Evolutionary conservation across 108 stramenopile species (phyloP).

Genomic region (Cyclotella sp.): DNA sequence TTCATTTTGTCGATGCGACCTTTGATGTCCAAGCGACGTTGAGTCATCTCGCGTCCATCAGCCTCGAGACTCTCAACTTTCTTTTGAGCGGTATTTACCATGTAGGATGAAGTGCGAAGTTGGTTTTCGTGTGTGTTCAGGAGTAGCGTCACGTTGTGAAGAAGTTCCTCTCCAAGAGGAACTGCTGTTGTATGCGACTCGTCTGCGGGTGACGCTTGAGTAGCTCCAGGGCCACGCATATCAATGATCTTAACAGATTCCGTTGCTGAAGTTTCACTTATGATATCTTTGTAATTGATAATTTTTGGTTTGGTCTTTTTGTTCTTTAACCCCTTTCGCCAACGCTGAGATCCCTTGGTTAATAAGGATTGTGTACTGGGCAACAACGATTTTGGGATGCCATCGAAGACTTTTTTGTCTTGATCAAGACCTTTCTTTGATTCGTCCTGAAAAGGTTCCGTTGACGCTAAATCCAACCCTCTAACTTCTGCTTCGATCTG

Average conservation of each 20-base stretch:
- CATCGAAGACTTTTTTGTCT: slow-evolving; percentile 26
- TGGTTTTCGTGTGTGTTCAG: slow-evolving; percentile 81
- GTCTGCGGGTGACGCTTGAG: neutral
- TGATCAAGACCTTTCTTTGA: slow-evolving; percentile 3
- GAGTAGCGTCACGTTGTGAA: slow-evolving; percentile 84
- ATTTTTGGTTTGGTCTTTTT: slow-evolving; percentile 59
- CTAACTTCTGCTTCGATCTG: slow-evolving; percentile 84
- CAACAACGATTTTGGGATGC: slow-evolving; percentile 60
- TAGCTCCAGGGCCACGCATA: slow-evolving; percentile 70
- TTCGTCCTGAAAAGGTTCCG: slow-evolving; percentile 28
- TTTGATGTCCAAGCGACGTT: slow-evolving; percentile 35
- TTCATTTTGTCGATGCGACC: slow-evolving; percentile 60
- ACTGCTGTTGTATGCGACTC: slow-evolving; percentile 30
- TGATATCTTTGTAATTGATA: slow-evolving; percentile 69
- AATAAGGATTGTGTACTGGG: slow-evolving; percentile 68
- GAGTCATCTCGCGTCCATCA: slow-evolving; percentile 56
- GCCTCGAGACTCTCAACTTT: slow-evolving; percentile 63
- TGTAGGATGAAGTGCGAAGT: slow-evolving; percentile 68
- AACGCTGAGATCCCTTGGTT: slow-evolving; percentile 56
- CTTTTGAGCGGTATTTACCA: slow-evolving; percentile 53
- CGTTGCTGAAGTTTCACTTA: slow-evolving; percentile 39
- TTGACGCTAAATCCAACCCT: slow-evolving; percentile 67
- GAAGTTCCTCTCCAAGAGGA: slow-evolving; percentile 81
- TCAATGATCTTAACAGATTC: slow-evolving; percentile 65
- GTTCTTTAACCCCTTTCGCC: slow-evolving; percentile 29